Percentiles rank a stretch among this genome's conserved stretches.
Evolutionary conservation across 179 eudicot genomes (phyloP).

Genomic region (Spergularia azorica): DNA sequence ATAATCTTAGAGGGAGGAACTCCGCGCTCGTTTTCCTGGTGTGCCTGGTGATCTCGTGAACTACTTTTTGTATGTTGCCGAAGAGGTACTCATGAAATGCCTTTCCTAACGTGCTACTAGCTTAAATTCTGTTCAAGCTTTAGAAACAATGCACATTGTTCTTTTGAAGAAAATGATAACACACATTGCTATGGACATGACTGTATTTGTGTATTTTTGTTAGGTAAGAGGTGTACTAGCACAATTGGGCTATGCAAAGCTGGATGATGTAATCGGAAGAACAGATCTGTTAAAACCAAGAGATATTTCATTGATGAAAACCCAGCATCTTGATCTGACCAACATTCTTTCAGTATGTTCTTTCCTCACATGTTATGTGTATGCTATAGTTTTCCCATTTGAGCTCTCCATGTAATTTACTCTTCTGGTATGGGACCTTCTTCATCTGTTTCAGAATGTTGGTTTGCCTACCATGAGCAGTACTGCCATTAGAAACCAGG

Average conservation of each 20-base stretch:
- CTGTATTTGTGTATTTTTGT: slow-evolving; percentile 17
- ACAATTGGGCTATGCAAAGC: slow-evolving; percentile 88
- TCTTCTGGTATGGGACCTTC: slow-evolving; percentile 2
- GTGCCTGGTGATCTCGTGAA: slow-evolving; percentile 99
- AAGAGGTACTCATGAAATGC: slow-evolving; percentile 60
- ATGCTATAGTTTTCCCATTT: not conserved
- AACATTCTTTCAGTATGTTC: slow-evolving; percentile 78
- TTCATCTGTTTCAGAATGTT: slow-evolving; percentile 56
- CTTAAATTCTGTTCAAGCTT: not conserved
- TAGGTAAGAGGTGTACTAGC: slow-evolving; percentile 98
- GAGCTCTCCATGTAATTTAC: not conserved
- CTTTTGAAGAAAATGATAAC: no score
- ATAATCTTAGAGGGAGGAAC: slow-evolving; percentile 79
- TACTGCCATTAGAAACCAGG: slow-evolving; percentile 86
- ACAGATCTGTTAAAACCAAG: slow-evolving; percentile 82
- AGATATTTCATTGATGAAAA: slow-evolving; percentile 87
- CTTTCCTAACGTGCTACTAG: no score
- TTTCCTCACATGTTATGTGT: not conserved
- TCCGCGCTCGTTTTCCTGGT: slow-evolving; percentile 98
- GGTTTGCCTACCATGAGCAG: slow-evolving; percentile 90
- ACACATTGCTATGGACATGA: not conserved
- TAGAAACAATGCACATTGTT: not conserved
- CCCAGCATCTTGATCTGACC: slow-evolving; percentile 94
- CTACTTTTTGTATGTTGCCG: slow-evolving; percentile 94
- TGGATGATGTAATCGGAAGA: slow-evolving; percentile 90